These are phyloP conservation scores for Neoscytalidium dimidiatum DNA, from an alignment of 2,329 filamentous ascomycete genomes.

Conservation along the genomic window DNA sequence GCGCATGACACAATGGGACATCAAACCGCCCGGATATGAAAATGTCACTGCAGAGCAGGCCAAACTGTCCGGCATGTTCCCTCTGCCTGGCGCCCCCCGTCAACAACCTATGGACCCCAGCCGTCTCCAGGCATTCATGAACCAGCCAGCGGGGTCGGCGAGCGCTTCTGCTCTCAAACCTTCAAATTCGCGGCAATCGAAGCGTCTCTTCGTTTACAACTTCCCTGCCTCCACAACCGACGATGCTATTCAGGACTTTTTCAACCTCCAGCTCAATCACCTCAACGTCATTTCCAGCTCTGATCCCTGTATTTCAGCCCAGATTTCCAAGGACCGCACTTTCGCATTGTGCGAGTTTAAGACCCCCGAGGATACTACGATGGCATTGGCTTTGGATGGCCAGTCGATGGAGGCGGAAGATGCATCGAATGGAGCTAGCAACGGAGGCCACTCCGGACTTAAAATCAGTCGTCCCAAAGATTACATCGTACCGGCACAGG, in stretches of 20 bases:
- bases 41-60: constrained; percentile 98
- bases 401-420: constrained; percentile 81
- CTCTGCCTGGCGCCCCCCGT: constrained; percentile 89
- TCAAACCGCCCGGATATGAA: constrained; percentile 97
- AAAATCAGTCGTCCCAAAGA: constrained; percentile 88
- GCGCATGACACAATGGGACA: constrained; percentile 97
- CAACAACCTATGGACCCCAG: constrained; percentile 94
- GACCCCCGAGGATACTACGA: constrained; percentile 81
- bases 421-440: constrained; percentile 52
- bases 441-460: constrained; percentile 61
- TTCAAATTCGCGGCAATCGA: constrained; percentile 89
- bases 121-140: constrained; percentile 94
- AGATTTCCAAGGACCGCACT: constrained; percentile 74
- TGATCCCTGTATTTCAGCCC: constrained; percentile 82
- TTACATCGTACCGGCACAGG: constrained; percentile 86
- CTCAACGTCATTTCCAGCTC: constrained; percentile 83
- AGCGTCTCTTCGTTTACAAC: constrained; percentile 86
- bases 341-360: constrained; percentile 94
- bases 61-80: constrained; percentile 98
- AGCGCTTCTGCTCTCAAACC: constrained; percentile 84
- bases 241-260: constrained; percentile 77
- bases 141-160: constrained; percentile 72
- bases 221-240: constrained; percentile 73
- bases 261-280: constrained; percentile 96
- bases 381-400: constrained; percentile 86